phyloP scores from a whole-genome alignment of 805 yeast species.

The Saccharomycopsis sp. region DNA sequence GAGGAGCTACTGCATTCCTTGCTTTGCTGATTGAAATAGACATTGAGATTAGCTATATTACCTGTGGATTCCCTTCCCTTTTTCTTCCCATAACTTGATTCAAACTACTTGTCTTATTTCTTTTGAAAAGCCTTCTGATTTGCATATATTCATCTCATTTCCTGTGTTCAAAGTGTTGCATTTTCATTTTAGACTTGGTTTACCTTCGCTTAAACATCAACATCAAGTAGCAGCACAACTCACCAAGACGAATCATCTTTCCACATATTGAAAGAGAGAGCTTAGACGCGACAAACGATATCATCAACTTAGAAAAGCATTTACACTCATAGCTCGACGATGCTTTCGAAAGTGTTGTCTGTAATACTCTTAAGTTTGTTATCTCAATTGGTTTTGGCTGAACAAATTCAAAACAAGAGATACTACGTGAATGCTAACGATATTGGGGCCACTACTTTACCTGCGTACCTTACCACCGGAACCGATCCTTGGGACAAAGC shows the following conservation, averaged over 20 bases:
- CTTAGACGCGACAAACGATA: not conserved
- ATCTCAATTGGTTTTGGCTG: not conserved
- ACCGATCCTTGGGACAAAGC: slow-evolving; percentile 19
- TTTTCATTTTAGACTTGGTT: not conserved
- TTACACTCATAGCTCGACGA: not conserved
- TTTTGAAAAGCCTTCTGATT: not conserved
- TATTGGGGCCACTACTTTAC: slow-evolving; percentile 15
- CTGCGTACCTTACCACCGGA: slow-evolving; percentile 21
- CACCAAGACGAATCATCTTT: not conserved
- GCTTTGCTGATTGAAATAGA: not conserved
- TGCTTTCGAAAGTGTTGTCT: not conserved
- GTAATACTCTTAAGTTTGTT: not conserved
- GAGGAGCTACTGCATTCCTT: not conserved
- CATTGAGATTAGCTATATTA: not conserved
- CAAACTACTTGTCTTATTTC: not conserved
- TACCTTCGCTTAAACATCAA: not conserved
- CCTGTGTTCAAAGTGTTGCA: not conserved
- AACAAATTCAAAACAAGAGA: slow-evolving; percentile 7
- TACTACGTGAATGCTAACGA: slow-evolving; percentile 19
- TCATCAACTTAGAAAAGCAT: not conserved
- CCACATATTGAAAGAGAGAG: not conserved
- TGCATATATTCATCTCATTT: not conserved
- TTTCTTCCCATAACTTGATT: not conserved
- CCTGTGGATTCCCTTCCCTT: not conserved
- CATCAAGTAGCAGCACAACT: not conserved